Percentiles rank a stretch among this genome's conserved stretches.
Conservation (phyloP, 805 yeast species). For the Candida wancherniae region DNA sequence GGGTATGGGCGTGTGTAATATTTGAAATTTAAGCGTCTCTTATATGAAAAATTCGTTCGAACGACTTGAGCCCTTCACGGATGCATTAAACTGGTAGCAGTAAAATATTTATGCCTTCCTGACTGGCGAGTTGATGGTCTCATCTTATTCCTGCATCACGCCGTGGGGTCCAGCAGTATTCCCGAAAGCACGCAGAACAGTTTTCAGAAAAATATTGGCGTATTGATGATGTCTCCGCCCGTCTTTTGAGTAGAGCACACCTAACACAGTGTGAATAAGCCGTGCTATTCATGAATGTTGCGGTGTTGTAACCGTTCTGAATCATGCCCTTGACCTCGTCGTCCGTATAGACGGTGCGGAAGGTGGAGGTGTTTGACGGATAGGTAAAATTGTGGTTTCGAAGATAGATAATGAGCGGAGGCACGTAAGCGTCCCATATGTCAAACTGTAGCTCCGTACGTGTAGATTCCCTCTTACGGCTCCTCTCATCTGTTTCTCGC, state of each 20-base stretch:
- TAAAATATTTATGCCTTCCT: no score
- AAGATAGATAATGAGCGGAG: constrained; percentile 52
- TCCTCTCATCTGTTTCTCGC: neutral
- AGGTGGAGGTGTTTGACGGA: constrained; percentile 54
- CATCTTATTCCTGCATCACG: no score
- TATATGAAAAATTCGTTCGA: no score
- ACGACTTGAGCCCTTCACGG: no score
- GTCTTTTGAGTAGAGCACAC: constrained; percentile 52
- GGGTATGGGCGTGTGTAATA: no score
- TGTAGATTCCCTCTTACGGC: constrained; percentile 1
- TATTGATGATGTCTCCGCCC: constrained; percentile 3
- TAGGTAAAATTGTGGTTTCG: constrained; percentile 42
- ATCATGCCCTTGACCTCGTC: constrained; percentile 43
- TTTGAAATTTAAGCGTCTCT: no score
- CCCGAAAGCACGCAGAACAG: neutral
- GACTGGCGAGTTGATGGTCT: no score
- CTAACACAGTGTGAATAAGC: constrained; percentile 47
- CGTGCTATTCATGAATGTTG: constrained; percentile 39
- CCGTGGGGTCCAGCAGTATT: no score
- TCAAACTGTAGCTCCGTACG: constrained; percentile 1
- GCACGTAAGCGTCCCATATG: constrained; percentile 25
- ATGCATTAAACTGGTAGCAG: no score
- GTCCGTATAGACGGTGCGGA: constrained; percentile 46
- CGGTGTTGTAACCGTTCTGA: constrained; percentile 49
- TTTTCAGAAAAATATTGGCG: neutral